Conservation (phyloP, 192 early-diverging fungal genomes). For the Thamnidium elegans region DNA sequence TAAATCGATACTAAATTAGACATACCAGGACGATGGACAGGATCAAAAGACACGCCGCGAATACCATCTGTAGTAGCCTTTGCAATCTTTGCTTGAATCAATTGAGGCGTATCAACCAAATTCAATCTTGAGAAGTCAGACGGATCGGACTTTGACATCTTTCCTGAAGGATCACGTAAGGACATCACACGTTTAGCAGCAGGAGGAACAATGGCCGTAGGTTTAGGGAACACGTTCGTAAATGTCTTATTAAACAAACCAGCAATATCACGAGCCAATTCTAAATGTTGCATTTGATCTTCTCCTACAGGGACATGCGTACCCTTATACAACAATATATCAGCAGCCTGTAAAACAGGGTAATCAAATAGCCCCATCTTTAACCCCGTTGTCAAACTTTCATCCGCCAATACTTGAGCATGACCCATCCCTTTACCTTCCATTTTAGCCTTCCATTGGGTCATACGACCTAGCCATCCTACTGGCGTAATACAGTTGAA, state of each 20-base stretch:
- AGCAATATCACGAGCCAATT: conserved; percentile 80
- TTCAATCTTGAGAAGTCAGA: conserved; percentile 72
- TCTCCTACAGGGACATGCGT: conserved; percentile 90
- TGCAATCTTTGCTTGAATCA: conserved; percentile 66
- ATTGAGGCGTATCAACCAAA: conserved; percentile 64
- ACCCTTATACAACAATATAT: conserved; percentile 85
- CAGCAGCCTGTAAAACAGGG: conserved; percentile 89
- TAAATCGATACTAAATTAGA: conserved; percentile 83
- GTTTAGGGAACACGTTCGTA: conserved; percentile 63
- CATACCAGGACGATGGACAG: conserved; percentile 70
- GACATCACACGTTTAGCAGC: conserved; percentile 82
- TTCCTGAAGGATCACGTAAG: conserved; percentile 65
- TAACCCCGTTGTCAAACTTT: conserved; percentile 42
- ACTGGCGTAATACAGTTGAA: conserved; percentile 85
- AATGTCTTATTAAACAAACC: conserved; percentile 72
- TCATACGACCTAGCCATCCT: conserved; percentile 90
- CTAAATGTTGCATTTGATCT: conserved; percentile 90
- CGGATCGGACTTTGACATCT: conserved; percentile 90
- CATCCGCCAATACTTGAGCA: conserved; percentile 43
- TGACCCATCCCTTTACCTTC: conserved; percentile 25
- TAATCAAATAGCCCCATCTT: conserved; percentile 84
- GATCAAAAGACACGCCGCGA: conserved; percentile 69
- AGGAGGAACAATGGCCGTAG: conserved; percentile 59
- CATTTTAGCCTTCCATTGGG: conserved; percentile 85
- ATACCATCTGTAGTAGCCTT: conserved; percentile 69